These are phyloP conservation scores for Syzygium malaccense DNA, from an alignment of 441 rosid genomes.

Conservation along the genomic window DNA sequence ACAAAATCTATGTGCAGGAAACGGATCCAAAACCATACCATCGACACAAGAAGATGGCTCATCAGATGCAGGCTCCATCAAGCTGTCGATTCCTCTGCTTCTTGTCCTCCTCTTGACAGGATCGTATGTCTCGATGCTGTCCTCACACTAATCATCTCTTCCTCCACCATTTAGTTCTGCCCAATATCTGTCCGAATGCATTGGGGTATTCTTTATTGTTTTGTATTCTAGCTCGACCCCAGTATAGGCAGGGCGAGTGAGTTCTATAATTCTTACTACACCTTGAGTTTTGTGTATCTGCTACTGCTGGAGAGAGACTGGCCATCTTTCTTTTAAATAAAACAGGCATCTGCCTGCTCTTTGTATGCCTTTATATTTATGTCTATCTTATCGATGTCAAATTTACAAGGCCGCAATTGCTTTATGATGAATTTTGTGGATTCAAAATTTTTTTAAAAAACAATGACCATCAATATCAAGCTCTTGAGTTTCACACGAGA, in stretches of 20 bases:
- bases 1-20: slow-evolving; percentile 22
- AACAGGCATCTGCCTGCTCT: background rate
- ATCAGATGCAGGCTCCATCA: slow-evolving; percentile 56
- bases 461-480: background rate
- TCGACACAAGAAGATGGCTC: slow-evolving; percentile 36
- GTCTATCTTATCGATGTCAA: background rate
- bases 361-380: background rate
- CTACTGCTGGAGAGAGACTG: background rate
- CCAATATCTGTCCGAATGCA: background rate
- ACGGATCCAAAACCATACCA: slow-evolving; percentile 64
- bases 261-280: background rate
- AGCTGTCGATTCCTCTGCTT: slow-evolving; percentile 43
- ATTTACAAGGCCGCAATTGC: background rate
- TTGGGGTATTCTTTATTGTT: slow-evolving; percentile 8
- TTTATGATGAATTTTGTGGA: background rate
- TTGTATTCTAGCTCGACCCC: background rate
- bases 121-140: slow-evolving; percentile 37
- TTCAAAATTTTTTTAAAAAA: background rate
- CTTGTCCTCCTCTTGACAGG: slow-evolving; percentile 41
- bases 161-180: background rate
- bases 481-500: background rate
- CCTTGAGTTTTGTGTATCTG: background rate
- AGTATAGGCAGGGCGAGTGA: background rate
- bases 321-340: background rate
- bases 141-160: slow-evolving; percentile 18